A percentile compares a stretch with the other conserved stretches of the same genome.
Conservation (phyloP, 345 rosid genomes). For the Euphorbia lathyris region DNA sequence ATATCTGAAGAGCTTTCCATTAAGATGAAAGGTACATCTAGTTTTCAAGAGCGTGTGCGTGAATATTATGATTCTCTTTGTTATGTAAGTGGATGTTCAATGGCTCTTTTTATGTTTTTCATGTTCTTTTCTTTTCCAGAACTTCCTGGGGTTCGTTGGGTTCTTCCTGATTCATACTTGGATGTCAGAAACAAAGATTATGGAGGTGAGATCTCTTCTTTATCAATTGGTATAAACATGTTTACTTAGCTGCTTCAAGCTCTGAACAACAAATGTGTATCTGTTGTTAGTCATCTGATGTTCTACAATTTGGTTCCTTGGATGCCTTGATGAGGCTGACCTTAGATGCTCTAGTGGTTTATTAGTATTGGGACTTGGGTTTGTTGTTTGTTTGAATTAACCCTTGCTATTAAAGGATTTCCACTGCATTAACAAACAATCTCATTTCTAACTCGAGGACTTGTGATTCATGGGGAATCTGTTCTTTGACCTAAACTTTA, state of each 20-base stretch:
- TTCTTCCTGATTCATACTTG: conserved; percentile 94
- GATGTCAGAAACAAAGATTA: conserved; percentile 92
- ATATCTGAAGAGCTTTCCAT: conserved; percentile 63
- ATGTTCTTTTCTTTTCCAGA: conserved; percentile 36
- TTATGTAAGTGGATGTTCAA: neutral
- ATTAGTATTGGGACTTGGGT: neutral
- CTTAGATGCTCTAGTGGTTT: neutral
- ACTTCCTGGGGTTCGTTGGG: conserved; percentile 83
- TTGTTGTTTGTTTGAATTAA: neutral
- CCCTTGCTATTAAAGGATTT: neutral
- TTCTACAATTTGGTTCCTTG: neutral
- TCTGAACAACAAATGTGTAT: too few species aligned
- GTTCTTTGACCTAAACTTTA: neutral
- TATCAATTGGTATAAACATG: neutral
- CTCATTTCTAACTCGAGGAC: too few species aligned
- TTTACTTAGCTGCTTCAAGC: too few species aligned
- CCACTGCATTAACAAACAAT: too few species aligned
- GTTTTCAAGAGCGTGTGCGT: neutral
- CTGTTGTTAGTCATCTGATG: neutral
- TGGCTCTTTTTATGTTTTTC: neutral
- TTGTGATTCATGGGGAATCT: neutral
- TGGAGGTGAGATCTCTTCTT: conserved; percentile 56
- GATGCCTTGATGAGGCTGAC: neutral
- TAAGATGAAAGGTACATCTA: conserved; percentile 65
- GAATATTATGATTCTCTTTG: neutral